Base-by-base conservation (phyloP, 2,329 filamentous ascomycete species). In the Aureobasidium sp. region DNA sequence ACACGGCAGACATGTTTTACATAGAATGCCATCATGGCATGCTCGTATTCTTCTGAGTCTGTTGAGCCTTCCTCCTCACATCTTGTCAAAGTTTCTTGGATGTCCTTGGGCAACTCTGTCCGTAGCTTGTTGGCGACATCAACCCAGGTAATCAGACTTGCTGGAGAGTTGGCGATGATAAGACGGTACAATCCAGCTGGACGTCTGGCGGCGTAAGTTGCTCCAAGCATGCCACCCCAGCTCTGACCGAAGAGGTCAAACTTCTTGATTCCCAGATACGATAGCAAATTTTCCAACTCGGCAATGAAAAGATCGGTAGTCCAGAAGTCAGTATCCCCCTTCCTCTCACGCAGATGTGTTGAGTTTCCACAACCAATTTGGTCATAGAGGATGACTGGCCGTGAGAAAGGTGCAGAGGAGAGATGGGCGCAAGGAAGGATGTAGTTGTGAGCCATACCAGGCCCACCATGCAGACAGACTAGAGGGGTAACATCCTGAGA, bases 201-300 rank as follows among this genome's bases (percentile, higher is more conserved):
- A 34, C 71, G 71, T 10, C 64, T 63, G 5, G 73, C 72, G 0
- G 79, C 79, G 69, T 75, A 79, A 32, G 74, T 66, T 0, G 72
- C 72, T 1, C 69, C 79, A 0, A 83, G 69, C 77, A 83, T 81
- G 0, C 78, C 81, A 14, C 81, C 80, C 80, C 81, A 83, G 25
- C 74, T 78, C 39, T 83, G 79, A 1, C 81, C 81, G 0, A 78
- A 71, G 0, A 82, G 60, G 63, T 79, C 73, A 61, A 78, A 79
- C 1, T 69, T 58, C 25, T 67, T 66, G 34, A 83, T 72, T 0
- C 69, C 71, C 0, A 83, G 70, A 47, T 75, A 68, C 0, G 65
- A 39, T 7, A 80, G 63, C 1, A 83, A 71, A 62, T 81, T 82
- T 32, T 80, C 73, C 0, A 83, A 73, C 66, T 83, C 80, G 14